Base-by-base conservation (phyloP, 2,329 filamentous ascomycete species). In the Epichloe brachyelytri region DNA sequence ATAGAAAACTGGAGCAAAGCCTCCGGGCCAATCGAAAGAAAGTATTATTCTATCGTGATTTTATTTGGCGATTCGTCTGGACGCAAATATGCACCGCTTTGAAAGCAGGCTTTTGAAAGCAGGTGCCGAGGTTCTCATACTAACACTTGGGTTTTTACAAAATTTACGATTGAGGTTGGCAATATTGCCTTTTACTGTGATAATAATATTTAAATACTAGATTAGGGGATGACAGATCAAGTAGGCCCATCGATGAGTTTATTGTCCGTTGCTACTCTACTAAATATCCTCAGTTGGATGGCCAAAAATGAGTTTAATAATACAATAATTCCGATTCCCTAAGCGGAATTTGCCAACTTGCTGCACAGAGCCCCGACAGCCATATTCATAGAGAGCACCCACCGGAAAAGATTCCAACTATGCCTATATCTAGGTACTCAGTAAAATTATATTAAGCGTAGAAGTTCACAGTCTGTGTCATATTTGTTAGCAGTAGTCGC, bases 391-490 rank as follows among this genome's bases (percentile, higher is more conserved):
- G 7, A 19, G 6, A 14, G 40, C 12, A 22, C 17, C 10, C 40
- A 43, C n/a, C 11, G 19, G 19, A 43, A 43, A 20, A 14, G 12
- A 43, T 12, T 12, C 19, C 19, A 4, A 26, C 17, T 43, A 39
- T 20, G 22, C 37, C n/a, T 15, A 4, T 30, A 30, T 11, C 30
- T 30, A 30, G 30, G 30, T 11, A 11, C 30, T 11, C 19, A 10
- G 15, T 11, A 10, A 34, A 43, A 37, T 39, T 48, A 46, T 49
- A 51, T 57, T 69, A 76, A 53, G 73, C 73, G 59, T 76, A 76
- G 60, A 76, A 76, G 64, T 76, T 79, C 70, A 79, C 77, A 34
- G 77, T 79, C 76, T 79, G 40, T 4, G 4, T 30, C 11, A 3
- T 2, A 46, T 3, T 33, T 22, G 11, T 49, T 43, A 49, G 39